Evolutionary conservation across 176 grass and related monocot species (phyloP).

Genomic region (Triticum monococcum): DNA sequence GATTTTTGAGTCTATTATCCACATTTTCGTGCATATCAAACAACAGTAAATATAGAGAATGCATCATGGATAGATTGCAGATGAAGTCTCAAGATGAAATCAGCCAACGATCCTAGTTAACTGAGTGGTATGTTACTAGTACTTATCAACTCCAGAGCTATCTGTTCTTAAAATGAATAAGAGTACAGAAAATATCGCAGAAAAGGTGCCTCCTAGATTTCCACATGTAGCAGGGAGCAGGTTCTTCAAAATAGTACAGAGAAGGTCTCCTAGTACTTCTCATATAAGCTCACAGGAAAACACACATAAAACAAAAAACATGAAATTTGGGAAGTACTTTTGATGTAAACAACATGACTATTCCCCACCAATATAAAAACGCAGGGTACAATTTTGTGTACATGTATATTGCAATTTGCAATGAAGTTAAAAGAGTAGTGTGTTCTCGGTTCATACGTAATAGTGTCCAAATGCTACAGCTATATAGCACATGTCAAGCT

Average conservation of each 20-base stretch:
- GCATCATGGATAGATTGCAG: not conserved
- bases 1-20: not conserved
- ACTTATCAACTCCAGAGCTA: not conserved
- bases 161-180: not conserved
- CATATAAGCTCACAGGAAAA: not conserved
- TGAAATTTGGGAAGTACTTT: no score
- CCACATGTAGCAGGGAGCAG: not conserved
- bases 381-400: not conserved
- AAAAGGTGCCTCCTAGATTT: not conserved
- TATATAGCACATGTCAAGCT: not conserved
- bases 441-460: not conserved
- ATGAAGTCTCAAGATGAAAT: not conserved
- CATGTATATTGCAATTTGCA: not conserved
- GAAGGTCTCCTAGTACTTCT: not conserved
- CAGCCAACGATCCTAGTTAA: not conserved
- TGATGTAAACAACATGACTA: no score
- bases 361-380: no score
- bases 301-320: no score
- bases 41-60: not conserved
- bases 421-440: not conserved
- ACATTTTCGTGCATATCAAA: not conserved
- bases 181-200: not conserved
- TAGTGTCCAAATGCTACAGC: not conserved
- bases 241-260: not conserved
- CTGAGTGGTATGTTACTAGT: not conserved